Base-by-base conservation (phyloP, 2,329 filamentous ascomycete genomes). In the Mariannaea elegans region DNA sequence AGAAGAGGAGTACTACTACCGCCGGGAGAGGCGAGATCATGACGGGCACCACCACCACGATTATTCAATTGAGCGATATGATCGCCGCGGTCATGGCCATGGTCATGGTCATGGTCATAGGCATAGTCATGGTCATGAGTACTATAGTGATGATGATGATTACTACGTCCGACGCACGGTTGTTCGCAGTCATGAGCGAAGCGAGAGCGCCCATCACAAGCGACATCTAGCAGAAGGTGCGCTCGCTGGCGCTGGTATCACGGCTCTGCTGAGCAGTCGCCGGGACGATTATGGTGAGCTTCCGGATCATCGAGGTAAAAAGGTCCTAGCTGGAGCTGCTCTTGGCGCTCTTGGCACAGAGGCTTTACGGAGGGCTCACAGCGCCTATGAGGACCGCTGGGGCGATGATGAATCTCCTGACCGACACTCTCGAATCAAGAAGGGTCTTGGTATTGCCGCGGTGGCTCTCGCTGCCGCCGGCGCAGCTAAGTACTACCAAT, bases 141-240 rank as follows among this genome's bases (percentile, higher is more conserved):
- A 79, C 56, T 76, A 78, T 60, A 77, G 73, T 67, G 80, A 81
- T 45, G 78, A 86, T 61, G 80, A 82, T 31, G 80, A 83, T 53
- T 80, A 80, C 59, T 80, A 80, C 59, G 73, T 80, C 66, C 77
- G 81, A 63, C 77, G 76, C 65, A 77, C 76, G 46, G 71, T 84
- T 39, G 75, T 84, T 31, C 82, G 78, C n/a, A 80, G 78, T 16
- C 80, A 82, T 18, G 83, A 84, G 16, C 78, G 81, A 41, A 86
- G 84, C 62, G 76, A 76, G 12, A 83, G 82, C 64, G 75, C 79
- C 48, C 81, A 85, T 63, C 84, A 84, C 65, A 87, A 81, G 71
- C 83, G 84, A 39, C 84, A 88, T 65, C 73, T 90, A 5, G 87
- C 87, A 19, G 86, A 88, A 68, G 87, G 87, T n/a, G 87, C 86